Conservation (phyloP, 208 protist species). For the Acanthamoeba culbertsoni region DNA sequence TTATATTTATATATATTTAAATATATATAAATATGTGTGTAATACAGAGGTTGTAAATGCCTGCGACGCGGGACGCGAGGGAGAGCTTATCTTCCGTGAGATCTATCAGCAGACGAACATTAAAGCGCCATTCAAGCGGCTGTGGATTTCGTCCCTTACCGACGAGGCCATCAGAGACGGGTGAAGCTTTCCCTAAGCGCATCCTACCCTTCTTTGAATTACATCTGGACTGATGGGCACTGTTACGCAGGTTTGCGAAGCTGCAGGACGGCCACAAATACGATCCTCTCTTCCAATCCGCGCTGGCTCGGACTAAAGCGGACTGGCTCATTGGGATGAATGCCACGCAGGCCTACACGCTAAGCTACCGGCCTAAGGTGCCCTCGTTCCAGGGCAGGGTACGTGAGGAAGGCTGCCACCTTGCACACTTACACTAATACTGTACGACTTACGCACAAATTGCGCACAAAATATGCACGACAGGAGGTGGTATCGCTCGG, state of each 20-base stretch:
- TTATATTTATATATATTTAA: no score
- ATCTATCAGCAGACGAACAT: neutral
- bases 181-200: neutral
- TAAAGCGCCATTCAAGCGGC: neutral
- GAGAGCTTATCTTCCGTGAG: constrained; percentile 56
- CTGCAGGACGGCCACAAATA: neutral
- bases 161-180: constrained; percentile 49
- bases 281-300: constrained; percentile 27
- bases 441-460: neutral
- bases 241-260: neutral
- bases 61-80: constrained; percentile 54
- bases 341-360: constrained; percentile 53
- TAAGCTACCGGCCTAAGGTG: constrained; percentile 42
- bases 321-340: constrained; percentile 59
- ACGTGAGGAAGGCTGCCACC: neutral
- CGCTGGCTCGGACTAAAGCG: neutral
- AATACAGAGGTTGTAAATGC: constrained; percentile 42
- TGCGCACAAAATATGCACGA: neutral
- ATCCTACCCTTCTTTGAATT: neutral
- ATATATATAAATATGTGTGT: no score
- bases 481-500: neutral
- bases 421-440: neutral
- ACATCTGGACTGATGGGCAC: neutral
- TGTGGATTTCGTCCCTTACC: constrained; percentile 59
- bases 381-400: constrained; percentile 41